These are phyloP conservation scores for Sporothrix sp. DNA, from an alignment of 2,329 filamentous ascomycete genomes.

Conservation along the genomic window DNA sequence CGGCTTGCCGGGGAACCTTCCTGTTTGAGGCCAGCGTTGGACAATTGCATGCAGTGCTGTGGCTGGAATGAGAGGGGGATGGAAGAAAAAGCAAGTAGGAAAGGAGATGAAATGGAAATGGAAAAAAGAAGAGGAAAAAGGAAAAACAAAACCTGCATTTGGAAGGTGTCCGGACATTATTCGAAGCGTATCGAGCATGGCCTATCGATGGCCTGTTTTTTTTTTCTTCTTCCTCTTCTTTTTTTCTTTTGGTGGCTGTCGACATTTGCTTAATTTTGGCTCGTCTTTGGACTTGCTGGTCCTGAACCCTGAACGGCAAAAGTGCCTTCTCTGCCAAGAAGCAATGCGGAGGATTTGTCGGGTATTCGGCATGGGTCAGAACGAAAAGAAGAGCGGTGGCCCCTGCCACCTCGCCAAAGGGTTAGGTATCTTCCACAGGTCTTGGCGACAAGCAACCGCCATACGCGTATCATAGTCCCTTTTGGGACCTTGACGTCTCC, in stretches of 20 bases:
- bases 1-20: neutral
- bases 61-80: neutral
- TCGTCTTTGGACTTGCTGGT: neutral
- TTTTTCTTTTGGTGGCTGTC: neutral
- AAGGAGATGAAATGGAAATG: no score
- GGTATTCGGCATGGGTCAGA: neutral
- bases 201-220: neutral
- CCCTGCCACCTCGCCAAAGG: neutral
- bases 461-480: no score
- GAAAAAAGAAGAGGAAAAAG: no score
- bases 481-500: neutral
- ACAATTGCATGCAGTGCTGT: neutral
- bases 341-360: neutral
- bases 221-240: neutral
- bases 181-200: no score
- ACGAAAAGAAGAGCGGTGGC: neutral
- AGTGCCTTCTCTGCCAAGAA: neutral
- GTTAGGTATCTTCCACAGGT: constrained; percentile 6
- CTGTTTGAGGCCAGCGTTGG: neutral
- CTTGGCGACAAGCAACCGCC: no score
- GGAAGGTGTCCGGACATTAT: no score
- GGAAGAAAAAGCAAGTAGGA: no score
- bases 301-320: no score
- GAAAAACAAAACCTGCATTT: no score
- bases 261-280: neutral